Evolutionary conservation across 352 stramenopile species (phyloP).

Genomic region (Thalassiosira exigua): DNA sequence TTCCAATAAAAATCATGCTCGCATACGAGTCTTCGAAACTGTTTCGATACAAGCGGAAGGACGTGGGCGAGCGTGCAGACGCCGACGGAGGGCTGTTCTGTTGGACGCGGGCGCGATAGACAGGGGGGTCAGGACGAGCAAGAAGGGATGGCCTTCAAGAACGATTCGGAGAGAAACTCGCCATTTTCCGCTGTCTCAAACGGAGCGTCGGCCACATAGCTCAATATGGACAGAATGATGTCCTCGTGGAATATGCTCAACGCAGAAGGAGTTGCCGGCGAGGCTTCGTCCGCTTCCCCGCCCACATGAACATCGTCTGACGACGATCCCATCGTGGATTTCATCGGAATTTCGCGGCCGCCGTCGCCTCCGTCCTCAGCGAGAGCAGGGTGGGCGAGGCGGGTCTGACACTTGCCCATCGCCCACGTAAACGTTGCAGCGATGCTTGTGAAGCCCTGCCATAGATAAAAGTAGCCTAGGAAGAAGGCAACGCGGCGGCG

Average conservation of each 20-base stretch:
- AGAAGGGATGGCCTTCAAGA: slow-evolving; percentile 6
- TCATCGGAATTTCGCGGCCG: not conserved
- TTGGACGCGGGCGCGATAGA: slow-evolving; percentile 9
- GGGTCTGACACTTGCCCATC: slow-evolving; percentile 29
- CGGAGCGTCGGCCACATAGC: slow-evolving; percentile 73
- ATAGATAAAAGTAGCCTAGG: too few species aligned
- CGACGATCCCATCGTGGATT: slow-evolving; percentile 25
- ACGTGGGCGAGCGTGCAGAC: slow-evolving; percentile 57
- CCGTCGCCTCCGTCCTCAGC: not conserved
- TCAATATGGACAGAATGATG: slow-evolving; percentile 63
- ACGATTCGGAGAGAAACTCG: slow-evolving; percentile 13
- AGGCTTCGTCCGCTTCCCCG: not conserved
- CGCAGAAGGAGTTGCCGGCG: slow-evolving; percentile 3
- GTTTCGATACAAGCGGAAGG: slow-evolving; percentile 70
- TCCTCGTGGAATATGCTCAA: slow-evolving; percentile 63
- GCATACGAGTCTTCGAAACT: slow-evolving; percentile 57
- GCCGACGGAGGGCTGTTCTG: slow-evolving; percentile 15
- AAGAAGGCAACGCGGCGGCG: too few species aligned
- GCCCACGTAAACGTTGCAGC: too few species aligned
- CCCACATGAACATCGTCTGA: too few species aligned
- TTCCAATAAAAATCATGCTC: slow-evolving; percentile 69
- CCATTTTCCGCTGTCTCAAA: slow-evolving; percentile 47
- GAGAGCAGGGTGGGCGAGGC: not conserved
- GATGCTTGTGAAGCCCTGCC: too few species aligned
- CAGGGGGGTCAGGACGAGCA: not conserved